Evolutionary conservation across 192 early-diverging fungal species (phyloP).

Genomic region (Oehlia diaphana): DNA sequence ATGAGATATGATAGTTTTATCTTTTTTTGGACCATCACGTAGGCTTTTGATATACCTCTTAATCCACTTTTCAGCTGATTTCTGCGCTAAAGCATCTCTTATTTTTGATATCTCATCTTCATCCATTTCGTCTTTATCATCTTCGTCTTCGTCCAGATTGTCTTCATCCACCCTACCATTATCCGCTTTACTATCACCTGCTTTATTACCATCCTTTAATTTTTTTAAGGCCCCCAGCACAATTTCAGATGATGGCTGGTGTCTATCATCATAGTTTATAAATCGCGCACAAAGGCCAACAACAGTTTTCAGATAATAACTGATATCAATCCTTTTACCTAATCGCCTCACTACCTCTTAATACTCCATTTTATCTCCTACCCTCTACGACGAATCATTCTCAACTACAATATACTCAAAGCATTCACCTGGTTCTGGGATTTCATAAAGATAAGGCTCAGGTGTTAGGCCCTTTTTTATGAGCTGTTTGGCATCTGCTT

Average conservation of each 20-base stretch:
- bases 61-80: constrained; percentile 18
- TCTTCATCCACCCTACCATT: too few relatives aligned
- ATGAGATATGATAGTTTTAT: constrained; percentile 22
- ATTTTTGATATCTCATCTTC: constrained; percentile 4
- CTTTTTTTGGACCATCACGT: constrained; percentile 20
- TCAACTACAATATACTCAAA: background rate
- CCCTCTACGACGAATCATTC: background rate
- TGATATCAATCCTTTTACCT: background rate
- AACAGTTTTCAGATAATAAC: constrained; percentile 3
- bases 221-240: background rate
- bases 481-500: background rate
- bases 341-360: background rate
- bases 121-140: background rate
- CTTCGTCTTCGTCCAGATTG: too few relatives aligned
- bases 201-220: background rate
- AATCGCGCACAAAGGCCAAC: background rate
- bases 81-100: background rate
- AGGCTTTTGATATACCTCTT: constrained; percentile 15
- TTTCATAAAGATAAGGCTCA: background rate
- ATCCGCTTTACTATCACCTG: too few relatives aligned
- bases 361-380: background rate
- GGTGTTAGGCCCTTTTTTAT: constrained; percentile 14
- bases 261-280: constrained; percentile 1
- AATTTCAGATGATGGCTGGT: too few relatives aligned
- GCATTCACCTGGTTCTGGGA: background rate